Percentiles rank a stretch among this genome's conserved stretches.
Evolutionary conservation across 306 rosid species (phyloP).

Genomic region (Medicago lupulina): DNA sequence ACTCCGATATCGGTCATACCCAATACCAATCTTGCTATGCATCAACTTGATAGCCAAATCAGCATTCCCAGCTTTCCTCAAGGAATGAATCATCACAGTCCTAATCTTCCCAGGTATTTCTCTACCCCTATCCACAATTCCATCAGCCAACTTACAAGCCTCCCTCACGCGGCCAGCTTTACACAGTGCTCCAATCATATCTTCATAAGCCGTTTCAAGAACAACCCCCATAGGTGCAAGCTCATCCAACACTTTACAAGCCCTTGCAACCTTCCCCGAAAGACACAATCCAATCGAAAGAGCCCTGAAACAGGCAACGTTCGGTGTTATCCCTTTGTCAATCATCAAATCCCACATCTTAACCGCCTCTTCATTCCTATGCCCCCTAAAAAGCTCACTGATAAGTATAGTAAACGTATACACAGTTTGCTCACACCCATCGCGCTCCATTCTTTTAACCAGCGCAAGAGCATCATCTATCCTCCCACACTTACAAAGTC

Average conservation of each 20-base stretch:
- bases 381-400: slow-evolving; percentile 72
- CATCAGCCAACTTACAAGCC: slow-evolving; percentile 95
- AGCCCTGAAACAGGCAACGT: slow-evolving; percentile 83
- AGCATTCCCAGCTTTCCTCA: slow-evolving; percentile 83
- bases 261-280: slow-evolving; percentile 83
- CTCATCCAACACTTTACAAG: slow-evolving; percentile 90
- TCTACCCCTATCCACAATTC: slow-evolving; percentile 86
- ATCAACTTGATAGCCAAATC: slow-evolving; percentile 84
- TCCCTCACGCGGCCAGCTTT: slow-evolving; percentile 80
- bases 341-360: slow-evolving; percentile 85
- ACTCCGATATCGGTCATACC: slow-evolving; percentile 81
- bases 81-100: slow-evolving; percentile 75
- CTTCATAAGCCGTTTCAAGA: slow-evolving; percentile 79
- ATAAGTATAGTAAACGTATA: slow-evolving; percentile 80
- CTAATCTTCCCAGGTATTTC: slow-evolving; percentile 84
- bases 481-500: slow-evolving; percentile 69
- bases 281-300: slow-evolving; percentile 85
- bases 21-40: slow-evolving; percentile 94
- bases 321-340: slow-evolving; percentile 81
- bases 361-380: slow-evolving; percentile 77
- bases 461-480: slow-evolving; percentile 66
- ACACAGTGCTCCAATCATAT: slow-evolving; percentile 79
- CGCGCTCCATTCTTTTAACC: slow-evolving; percentile 70
- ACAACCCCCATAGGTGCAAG: slow-evolving; percentile 84
- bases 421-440: slow-evolving; percentile 84